These are phyloP conservation scores for Boletus semigastroideus DNA, from an alignment of 1,284 basidiomycete species.

Conservation along the genomic window DNA sequence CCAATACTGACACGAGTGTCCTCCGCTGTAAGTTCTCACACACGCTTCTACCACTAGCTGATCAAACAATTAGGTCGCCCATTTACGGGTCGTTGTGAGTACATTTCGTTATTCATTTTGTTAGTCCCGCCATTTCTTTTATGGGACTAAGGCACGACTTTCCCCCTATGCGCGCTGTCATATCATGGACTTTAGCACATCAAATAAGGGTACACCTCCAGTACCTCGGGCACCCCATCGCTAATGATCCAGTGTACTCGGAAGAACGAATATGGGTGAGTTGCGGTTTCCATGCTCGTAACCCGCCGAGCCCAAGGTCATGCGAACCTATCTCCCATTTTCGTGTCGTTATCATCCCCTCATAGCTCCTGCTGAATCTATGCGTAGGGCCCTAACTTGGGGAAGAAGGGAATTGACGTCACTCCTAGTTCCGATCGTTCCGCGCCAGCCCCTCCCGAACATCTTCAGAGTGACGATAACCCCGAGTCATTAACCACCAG, in stretches of 20 bases:
- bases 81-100: slow-evolving; percentile 84
- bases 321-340: no score
- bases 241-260: slow-evolving; percentile 89
- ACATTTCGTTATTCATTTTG: not conserved
- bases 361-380: slow-evolving; percentile 2
- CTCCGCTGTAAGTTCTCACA: slow-evolving; percentile 68
- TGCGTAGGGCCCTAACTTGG: slow-evolving; percentile 66
- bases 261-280: slow-evolving; percentile 79
- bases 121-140: not conserved
- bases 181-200: slow-evolving; percentile 64
- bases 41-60: slow-evolving; percentile 2
- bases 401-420: slow-evolving; percentile 81
- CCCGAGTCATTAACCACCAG: slow-evolving; percentile 34
- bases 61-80: slow-evolving; percentile 62
- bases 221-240: slow-evolving; percentile 91
- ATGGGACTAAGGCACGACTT: not conserved
- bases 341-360: no score
- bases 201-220: slow-evolving; percentile 97
- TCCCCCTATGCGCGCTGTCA: slow-evolving; percentile 4
- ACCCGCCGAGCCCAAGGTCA: not conserved
- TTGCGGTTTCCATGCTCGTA: slow-evolving; percentile 4
- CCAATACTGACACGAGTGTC: slow-evolving; percentile 81
- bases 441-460: slow-evolving; percentile 62
- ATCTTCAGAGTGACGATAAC: slow-evolving; percentile 40
- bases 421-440: slow-evolving; percentile 61